These are phyloP conservation scores for Thermochaetoides thermophila DNA, from an alignment of 495 filamentous ascomycete species.

Conservation along the genomic window DNA sequence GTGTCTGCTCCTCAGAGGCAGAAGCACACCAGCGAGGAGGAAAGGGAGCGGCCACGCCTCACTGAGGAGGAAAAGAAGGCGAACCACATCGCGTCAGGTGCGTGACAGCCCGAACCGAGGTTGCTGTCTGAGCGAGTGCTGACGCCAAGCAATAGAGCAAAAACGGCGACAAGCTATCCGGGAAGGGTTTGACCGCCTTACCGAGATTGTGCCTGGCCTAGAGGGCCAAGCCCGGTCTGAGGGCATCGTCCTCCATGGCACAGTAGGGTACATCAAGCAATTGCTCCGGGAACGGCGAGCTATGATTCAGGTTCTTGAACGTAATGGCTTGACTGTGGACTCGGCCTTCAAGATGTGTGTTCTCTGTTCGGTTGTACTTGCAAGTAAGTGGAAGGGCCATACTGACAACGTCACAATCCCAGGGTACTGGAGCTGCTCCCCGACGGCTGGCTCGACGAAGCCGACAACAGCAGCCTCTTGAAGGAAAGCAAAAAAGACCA, in stretches of 20 bases:
- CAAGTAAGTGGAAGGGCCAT: too few relatives aligned
- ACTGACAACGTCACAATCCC: not conserved
- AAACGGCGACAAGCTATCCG: conserved; percentile 79
- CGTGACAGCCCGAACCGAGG: too few relatives aligned
- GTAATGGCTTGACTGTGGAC: conserved; percentile 10
- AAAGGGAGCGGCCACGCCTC: conserved; percentile 53
- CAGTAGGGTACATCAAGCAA: conserved; percentile 54
- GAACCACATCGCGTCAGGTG: conserved; percentile 71
- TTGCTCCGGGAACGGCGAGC: conserved; percentile 45
- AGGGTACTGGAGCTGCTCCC: conserved; percentile 1
- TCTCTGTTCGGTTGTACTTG: too few relatives aligned
- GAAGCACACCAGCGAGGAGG: conserved; percentile 9
- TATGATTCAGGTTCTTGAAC: conserved; percentile 31
- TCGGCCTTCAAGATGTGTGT: conserved; percentile 7
- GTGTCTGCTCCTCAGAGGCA: too few relatives aligned
- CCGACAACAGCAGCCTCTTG: too few relatives aligned
- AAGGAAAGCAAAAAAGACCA: too few relatives aligned
- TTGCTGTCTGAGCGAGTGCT: not conserved
- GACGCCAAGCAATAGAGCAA: conserved; percentile 40
- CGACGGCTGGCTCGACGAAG: not conserved
- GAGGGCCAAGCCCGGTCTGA: conserved; percentile 78
- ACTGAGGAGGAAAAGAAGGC: conserved; percentile 80
- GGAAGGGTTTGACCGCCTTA: conserved; percentile 71
- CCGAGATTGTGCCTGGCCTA: conserved; percentile 68
- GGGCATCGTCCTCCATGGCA: conserved; percentile 63